Percentiles rank a stretch among this genome's conserved stretches.
phyloP scores from a whole-genome alignment of 163 green algal genomes.

The Chlorella variabilis region DNA sequence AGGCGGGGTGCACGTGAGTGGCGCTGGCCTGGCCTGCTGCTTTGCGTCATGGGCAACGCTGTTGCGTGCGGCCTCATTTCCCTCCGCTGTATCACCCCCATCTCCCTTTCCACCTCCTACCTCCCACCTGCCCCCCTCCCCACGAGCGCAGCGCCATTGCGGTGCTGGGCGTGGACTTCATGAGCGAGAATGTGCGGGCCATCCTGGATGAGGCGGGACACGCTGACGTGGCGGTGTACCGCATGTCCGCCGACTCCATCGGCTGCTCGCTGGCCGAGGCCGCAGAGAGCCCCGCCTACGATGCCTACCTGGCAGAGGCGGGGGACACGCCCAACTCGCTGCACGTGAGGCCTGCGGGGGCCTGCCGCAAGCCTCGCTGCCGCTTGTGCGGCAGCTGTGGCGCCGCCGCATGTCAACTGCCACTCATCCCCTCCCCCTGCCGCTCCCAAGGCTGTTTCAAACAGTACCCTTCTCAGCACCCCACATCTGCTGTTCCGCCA shows the following conservation, averaged over 20 bases:
- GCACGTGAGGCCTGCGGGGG: slow-evolving; percentile 44
- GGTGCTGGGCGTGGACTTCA: slow-evolving; percentile 99
- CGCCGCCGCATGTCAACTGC: no score
- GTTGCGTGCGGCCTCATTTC: background rate
- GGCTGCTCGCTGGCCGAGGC: slow-evolving; percentile 97
- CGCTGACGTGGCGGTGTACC: slow-evolving; percentile 78
- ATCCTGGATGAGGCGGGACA: slow-evolving; percentile 92
- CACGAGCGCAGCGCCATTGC: slow-evolving; percentile 65
- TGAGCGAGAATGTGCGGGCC: slow-evolving; percentile 97
- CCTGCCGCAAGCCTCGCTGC: no score
- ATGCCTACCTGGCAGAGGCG: slow-evolving; percentile 68
- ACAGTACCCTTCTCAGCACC: no score
- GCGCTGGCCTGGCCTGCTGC: background rate
- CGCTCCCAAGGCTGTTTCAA: no score
- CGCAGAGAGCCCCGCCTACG: slow-evolving; percentile 81
- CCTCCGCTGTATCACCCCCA: background rate
- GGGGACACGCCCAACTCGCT: slow-evolving; percentile 40
- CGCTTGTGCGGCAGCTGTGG: background rate
- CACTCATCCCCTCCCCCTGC: no score
- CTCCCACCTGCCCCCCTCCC: no score
- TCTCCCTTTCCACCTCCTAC: no score
- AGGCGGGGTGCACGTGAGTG: slow-evolving; percentile 73
- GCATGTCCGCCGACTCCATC: slow-evolving; percentile 87
- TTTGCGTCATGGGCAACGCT: background rate
- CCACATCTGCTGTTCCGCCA: no score